Base-by-base conservation (phyloP, 1,284 basidiomycete species). In the Pyrrhoderma lamaoense region DNA sequence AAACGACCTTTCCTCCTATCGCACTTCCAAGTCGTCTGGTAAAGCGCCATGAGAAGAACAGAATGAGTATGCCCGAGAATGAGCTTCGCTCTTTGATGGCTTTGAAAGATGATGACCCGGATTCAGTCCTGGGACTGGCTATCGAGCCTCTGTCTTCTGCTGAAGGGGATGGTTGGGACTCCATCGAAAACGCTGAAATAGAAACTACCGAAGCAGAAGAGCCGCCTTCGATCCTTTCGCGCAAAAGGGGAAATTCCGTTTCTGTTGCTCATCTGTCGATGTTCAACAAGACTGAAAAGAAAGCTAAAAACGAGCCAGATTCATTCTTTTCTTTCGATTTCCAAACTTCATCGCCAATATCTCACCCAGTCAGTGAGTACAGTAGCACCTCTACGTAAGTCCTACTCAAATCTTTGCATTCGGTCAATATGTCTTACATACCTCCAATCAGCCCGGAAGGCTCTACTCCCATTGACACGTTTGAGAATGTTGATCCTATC, bases 81-180 rank as follows among this genome's bases (percentile, higher is more conserved):
- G 9, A 35, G 19, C 36, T 40, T 22, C 27, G 19, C 39, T 9
- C 25, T 14, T 2, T 22, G 16, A 45, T 27, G 14, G 19, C 18
- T 1, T 19, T 27, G 25, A 14, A 21, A 7, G 53, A 36, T 25
- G 16, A 22, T 25, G 31, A 50, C 18, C 42, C 52, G 18, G 35
- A 23, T 27, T 37, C 22, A 16, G 31, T 51, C 37, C 42, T 51
- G 53, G 48, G 53, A 2, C 21, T 25, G 38, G 40, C 53, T 18
- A 46, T 54, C 39, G 9, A 37, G 4, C 48, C 44, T 13, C 14
- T 51, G 16, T 45, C 25, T 11, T 35, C 48, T 21, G 31, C 34
- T 16, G 49, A 51, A 21, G 27, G 27, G 8, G 53, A 54, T 19
- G 48, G 48, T 38, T 54, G 53, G 53, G 37, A 42, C 19, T 18